A percentile compares a stretch with the other conserved stretches of the same genome.
Conservation (phyloP, 116 monocot species). For the Iris pallida region DNA sequence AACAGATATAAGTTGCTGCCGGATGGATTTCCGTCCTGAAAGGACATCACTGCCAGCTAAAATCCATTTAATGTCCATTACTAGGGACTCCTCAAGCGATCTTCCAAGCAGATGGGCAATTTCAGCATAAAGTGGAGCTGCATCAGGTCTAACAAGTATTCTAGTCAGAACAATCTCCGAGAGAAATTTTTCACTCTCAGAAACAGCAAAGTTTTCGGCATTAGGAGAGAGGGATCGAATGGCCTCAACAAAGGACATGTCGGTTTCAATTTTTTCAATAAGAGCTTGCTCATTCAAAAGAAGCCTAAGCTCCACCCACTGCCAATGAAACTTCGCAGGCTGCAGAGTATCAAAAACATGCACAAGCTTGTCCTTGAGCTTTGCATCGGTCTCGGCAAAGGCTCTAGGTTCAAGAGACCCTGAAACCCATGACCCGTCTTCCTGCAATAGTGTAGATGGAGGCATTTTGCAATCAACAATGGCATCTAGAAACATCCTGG, state of each 20-base stretch:
- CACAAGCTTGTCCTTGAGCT: conserved; percentile 68
- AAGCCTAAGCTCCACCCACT: conserved; percentile 93
- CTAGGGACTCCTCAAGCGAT: conserved; percentile 76
- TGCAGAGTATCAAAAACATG: conserved; percentile 89
- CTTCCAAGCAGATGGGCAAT: conserved; percentile 84
- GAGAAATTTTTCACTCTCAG: conserved; percentile 86
- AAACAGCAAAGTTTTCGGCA: conserved; percentile 61
- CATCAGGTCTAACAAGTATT: conserved; percentile 96
- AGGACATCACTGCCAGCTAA: conserved; percentile 87
- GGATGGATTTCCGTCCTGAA: conserved; percentile 84
- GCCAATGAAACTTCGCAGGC: conserved; percentile 99
- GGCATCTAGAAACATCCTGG: conserved; percentile 83
- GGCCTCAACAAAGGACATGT: conserved; percentile 76
- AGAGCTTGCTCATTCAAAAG: conserved; percentile 94
- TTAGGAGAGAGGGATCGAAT: conserved; percentile 74
- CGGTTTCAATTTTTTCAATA: conserved; percentile 70
- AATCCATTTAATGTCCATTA: conserved; percentile 82
- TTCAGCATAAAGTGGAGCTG: conserved; percentile 94
- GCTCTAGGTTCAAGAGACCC: conserved; percentile 37
- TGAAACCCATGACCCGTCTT: conserved; percentile 64
- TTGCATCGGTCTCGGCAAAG: conserved; percentile 55
- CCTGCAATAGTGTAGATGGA: conserved; percentile 41
- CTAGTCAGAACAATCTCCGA: conserved; percentile 83
- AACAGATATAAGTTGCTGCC: conserved; percentile 72
- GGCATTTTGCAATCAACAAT: conserved; percentile 87